These are phyloP conservation scores for Colletotrichum orchidophilum DNA, from an alignment of 2,329 filamentous ascomycete species.

Conservation along the genomic window DNA sequence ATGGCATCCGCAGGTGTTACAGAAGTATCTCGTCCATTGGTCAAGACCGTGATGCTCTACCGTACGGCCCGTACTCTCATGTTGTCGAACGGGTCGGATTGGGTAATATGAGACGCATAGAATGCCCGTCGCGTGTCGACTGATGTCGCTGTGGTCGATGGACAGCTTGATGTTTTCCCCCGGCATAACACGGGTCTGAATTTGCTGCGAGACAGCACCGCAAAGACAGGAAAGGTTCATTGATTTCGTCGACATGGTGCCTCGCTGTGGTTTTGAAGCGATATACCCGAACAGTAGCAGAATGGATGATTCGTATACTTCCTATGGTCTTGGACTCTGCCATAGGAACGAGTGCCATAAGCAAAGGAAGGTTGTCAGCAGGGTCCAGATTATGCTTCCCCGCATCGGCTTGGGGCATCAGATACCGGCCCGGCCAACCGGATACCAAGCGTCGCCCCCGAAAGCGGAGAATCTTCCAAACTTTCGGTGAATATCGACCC, in stretches of 20 bases:
- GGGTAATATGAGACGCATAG: constrained; percentile 50
- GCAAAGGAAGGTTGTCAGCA: neutral
- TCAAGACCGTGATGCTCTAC: constrained; percentile 1
- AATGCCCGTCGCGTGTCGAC: constrained; percentile 45
- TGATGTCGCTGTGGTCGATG: constrained; percentile 46
- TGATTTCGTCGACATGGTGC: neutral
- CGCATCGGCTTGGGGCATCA: neutral
- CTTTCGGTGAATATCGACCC: neutral
- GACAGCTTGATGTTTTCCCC: constrained; percentile 23
- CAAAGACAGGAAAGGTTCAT: constrained; percentile 41
- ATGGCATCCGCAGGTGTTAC: constrained; percentile 52
- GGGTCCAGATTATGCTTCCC: neutral
- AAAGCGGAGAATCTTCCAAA: neutral
- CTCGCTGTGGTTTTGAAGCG: too few species aligned
- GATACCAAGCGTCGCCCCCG: neutral
- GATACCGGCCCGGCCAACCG: neutral
- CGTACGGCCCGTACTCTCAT: too few species aligned
- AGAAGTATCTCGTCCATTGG: constrained; percentile 47
- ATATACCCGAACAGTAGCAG: too few species aligned
- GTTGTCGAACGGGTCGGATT: constrained; percentile 36
- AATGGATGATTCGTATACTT: neutral
- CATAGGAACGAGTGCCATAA: neutral
- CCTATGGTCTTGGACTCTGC: too few species aligned
- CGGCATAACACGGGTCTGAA: constrained; percentile 11
- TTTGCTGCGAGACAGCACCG: constrained; percentile 37